phyloP scores from a whole-genome alignment of 2,329 filamentous ascomycete species.

The Nigrospora oryzae region DNA sequence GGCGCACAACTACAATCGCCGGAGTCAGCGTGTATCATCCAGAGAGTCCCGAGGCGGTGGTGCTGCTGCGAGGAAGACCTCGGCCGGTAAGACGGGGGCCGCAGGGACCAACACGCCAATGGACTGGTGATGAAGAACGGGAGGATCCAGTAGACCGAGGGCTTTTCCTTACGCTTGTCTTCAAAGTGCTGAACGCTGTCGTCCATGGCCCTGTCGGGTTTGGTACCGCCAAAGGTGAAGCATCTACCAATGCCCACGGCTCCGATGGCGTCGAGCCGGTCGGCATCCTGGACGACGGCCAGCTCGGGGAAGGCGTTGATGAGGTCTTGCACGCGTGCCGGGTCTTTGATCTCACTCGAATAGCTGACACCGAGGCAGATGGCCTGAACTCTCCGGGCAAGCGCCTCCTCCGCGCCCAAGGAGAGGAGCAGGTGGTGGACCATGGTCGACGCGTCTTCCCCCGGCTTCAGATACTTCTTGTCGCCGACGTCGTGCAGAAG shows the following conservation, averaged over 20 bases:
- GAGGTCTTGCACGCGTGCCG: constrained; percentile 48
- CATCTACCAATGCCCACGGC: constrained; percentile 74
- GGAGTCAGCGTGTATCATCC: too few species aligned
- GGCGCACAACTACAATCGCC: constrained; percentile 36
- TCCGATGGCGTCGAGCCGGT: constrained; percentile 84
- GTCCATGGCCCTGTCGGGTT: constrained; percentile 42
- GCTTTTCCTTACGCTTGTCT: constrained; percentile 43
- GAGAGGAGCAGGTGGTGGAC: constrained; percentile 46
- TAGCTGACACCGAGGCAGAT: constrained; percentile 75
- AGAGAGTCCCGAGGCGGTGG: too few species aligned
- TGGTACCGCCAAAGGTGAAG: constrained; percentile 69
- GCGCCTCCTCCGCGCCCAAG: constrained; percentile 43
- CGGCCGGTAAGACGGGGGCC: too few species aligned
- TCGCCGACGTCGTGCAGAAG: constrained; percentile 87
- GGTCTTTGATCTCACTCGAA: constrained; percentile 61
- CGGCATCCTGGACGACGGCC: constrained; percentile 84
- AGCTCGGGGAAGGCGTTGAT: constrained; percentile 63
- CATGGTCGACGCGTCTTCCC: constrained; percentile 47
- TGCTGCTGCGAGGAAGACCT: too few species aligned
- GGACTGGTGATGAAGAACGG: too few species aligned
- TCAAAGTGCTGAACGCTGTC: constrained; percentile 67
- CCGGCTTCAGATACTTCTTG: constrained; percentile 63
- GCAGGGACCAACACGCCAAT: too few species aligned
- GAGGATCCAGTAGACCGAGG: too few species aligned
- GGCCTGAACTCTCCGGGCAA: constrained; percentile 60